A percentile compares a stretch with the other conserved stretches of the same genome.
Evolutionary conservation across 768 basidiomycete genomes (phyloP).

Genomic region (Daedalea quercina): DNA sequence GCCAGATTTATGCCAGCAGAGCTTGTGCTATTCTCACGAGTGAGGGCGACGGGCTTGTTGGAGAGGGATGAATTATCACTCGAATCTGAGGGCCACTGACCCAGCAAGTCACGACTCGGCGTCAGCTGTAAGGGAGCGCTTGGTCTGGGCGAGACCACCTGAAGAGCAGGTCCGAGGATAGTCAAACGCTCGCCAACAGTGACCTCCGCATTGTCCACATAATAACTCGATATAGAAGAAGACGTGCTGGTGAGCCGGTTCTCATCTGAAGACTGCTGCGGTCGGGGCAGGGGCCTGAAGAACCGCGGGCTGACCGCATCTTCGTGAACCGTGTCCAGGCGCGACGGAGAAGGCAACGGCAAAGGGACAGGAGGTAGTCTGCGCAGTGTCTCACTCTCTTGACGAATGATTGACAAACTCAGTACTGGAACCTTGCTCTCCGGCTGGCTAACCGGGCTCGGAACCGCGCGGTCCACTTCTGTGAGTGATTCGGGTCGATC

Average conservation of each 20-base stretch:
- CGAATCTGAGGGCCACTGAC: background rate
- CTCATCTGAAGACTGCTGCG: no score
- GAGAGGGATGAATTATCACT: background rate
- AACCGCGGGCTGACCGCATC: no score
- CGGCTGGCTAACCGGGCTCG: background rate
- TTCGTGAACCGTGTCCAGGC: background rate
- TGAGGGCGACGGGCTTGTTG: background rate
- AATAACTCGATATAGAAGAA: no score
- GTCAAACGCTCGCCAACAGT: no score
- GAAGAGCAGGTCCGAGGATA: no score
- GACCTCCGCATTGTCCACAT: no score
- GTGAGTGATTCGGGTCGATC: no score
- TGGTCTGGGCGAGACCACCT: no score
- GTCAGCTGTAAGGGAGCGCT: background rate
- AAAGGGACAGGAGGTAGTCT: background rate
- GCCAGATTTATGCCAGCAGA: background rate
- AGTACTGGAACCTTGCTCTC: background rate
- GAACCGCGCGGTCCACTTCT: no score
- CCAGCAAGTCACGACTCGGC: background rate
- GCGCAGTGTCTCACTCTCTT: background rate
- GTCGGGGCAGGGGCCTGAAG: no score
- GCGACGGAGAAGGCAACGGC: background rate
- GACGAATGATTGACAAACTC: background rate
- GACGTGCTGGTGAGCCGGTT: no score
- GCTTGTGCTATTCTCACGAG: background rate